These are phyloP conservation scores for Galeopsis tetrahit DNA, from an alignment of 257 asterid species.

Conservation along the genomic window DNA sequence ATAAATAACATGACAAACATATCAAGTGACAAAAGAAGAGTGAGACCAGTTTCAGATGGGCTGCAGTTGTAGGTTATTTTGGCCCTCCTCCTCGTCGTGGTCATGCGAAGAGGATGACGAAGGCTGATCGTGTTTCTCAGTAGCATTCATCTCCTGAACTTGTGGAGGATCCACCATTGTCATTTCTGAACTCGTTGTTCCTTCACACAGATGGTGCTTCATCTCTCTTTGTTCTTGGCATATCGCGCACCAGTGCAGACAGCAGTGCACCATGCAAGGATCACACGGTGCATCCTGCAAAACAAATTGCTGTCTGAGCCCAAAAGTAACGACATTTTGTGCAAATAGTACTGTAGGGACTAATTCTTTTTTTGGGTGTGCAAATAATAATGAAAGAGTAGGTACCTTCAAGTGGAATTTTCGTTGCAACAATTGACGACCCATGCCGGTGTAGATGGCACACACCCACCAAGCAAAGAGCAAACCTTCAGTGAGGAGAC, in stretches of 20 bases:
- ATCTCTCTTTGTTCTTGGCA: conserved; percentile 86
- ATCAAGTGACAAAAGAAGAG: not conserved
- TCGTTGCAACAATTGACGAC: conserved; percentile 70
- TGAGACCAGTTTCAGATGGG: conserved; percentile 36
- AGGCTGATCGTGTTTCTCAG: not conserved
- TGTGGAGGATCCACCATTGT: conserved; percentile 61
- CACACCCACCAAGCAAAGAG: conserved; percentile 93
- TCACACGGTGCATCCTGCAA: conserved; percentile 83
- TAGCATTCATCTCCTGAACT: conserved; percentile 60
- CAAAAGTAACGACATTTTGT: no score
- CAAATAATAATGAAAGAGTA: not conserved
- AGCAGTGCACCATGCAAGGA: conserved; percentile 83
- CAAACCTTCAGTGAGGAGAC: conserved; percentile 75
- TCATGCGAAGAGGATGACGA: conserved; percentile 31
- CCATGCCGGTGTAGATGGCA: conserved; percentile 86
- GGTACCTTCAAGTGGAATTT: conserved; percentile 74
- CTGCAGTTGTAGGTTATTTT: conserved; percentile 47
- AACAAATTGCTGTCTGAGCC: no score
- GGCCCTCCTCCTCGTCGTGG: conserved; percentile 14
- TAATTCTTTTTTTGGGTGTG: no score
- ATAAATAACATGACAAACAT: not conserved
- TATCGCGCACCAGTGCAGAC: conserved; percentile 89
- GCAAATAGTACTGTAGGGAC: no score
- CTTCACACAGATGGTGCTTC: conserved; percentile 52
- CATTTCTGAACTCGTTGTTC: not conserved